Evolutionary conservation across 31 red algal species (phyloP).

Genomic region (Porphyra umbilicalis): DNA sequence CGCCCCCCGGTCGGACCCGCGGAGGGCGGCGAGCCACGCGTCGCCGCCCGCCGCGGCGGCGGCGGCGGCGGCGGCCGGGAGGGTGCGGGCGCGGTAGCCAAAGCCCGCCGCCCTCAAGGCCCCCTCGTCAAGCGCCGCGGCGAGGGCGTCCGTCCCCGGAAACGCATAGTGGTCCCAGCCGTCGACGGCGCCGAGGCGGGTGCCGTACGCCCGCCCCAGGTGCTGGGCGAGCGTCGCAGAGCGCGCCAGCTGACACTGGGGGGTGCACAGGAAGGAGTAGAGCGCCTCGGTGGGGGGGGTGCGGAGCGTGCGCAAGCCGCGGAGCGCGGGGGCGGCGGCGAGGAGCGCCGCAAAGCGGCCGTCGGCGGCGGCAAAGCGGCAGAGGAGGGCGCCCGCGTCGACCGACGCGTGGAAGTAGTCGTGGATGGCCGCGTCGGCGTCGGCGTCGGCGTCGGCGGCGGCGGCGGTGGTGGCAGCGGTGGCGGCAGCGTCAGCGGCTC

Average conservation of each 20-base stretch:
- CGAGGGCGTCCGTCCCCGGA: conserved; percentile 36
- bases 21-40: conserved; percentile 42
- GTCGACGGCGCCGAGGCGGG: conserved; percentile 8
- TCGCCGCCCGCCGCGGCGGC: conserved; percentile 15
- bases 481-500: neutral
- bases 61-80: conserved; percentile 31
- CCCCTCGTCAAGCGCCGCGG: conserved; percentile 27
- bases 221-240: conserved; percentile 54
- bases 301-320: conserved; percentile 61
- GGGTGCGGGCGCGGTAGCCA: conserved; percentile 81
- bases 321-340: conserved; percentile 25
- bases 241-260: conserved; percentile 81
- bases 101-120: conserved; percentile 67
- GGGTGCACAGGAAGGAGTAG: conserved; percentile 81
- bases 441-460: neutral
- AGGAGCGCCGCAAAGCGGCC: conserved; percentile 22
- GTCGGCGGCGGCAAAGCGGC: conserved; percentile 36
- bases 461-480: neutral
- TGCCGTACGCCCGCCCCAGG: conserved; percentile 35
- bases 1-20: conserved; percentile 12
- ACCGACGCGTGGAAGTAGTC: conserved; percentile 49
- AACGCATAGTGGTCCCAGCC: conserved; percentile 37
- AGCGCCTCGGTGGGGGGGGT: conserved; percentile 65
- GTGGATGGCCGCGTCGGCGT: conserved; percentile 8
- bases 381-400: conserved; percentile 15